These are phyloP conservation scores for Blepharisma japonicum DNA, from an alignment of 73 alveolate species.

Conservation along the genomic window DNA sequence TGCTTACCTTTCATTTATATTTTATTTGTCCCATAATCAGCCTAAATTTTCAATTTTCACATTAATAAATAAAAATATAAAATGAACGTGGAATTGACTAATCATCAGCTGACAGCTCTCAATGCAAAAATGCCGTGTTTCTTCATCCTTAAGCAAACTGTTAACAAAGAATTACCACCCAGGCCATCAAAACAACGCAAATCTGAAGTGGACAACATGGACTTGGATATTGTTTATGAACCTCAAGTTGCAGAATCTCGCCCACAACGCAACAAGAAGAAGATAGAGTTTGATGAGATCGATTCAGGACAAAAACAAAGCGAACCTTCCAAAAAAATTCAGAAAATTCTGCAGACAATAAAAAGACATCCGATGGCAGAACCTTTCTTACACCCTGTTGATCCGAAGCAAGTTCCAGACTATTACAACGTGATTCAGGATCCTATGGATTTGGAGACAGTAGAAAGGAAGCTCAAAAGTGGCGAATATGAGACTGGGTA, in stretches of 20 bases:
- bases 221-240: not conserved
- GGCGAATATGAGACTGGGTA: slow-evolving; percentile 26
- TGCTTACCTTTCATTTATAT: too few relatives aligned
- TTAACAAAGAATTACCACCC: too few relatives aligned
- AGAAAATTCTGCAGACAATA: slow-evolving; percentile 10
- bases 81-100: too few relatives aligned
- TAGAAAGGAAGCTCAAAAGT: slow-evolving; percentile 53
- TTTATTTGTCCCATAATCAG: too few relatives aligned
- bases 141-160: too few relatives aligned
- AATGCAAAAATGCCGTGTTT: too few relatives aligned
- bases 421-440: slow-evolving; percentile 67
- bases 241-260: not conserved
- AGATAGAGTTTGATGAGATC: slow-evolving; percentile 8
- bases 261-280: slow-evolving; percentile 16
- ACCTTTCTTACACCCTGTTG: slow-evolving; percentile 42
- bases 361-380: slow-evolving; percentile 31
- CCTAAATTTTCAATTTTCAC: too few relatives aligned
- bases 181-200: too few relatives aligned
- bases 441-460: slow-evolving; percentile 75
- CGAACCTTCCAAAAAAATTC: slow-evolving; percentile 13
- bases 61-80: too few relatives aligned
- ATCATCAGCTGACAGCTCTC: too few relatives aligned
- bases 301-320: slow-evolving; percentile 14
- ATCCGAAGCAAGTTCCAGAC: slow-evolving; percentile 58
- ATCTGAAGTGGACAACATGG: not conserved